phyloP scores from a whole-genome alignment of 2,329 filamentous ascomycete genomes.

The Penicillium sumatraense region DNA sequence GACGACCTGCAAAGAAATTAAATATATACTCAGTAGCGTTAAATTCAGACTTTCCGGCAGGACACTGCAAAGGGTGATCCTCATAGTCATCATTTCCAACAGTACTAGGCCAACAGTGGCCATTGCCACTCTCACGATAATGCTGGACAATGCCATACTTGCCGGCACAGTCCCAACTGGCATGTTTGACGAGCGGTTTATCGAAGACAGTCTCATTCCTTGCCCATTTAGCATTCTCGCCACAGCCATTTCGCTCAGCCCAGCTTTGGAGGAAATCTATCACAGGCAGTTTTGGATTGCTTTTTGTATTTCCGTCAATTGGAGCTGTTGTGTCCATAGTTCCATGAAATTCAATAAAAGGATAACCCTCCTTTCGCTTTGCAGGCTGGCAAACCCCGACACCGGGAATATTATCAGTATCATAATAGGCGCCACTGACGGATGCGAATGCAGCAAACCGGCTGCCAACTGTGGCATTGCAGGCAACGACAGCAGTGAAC shows the following conservation, averaged over 20 bases:
- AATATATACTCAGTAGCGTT: slow-evolving; percentile 27
- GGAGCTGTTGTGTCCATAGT: slow-evolving; percentile 23
- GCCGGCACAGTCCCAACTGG: slow-evolving; percentile 20
- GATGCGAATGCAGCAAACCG: slow-evolving; percentile 57
- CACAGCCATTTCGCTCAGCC: slow-evolving; percentile 23
- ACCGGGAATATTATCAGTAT: slow-evolving; percentile 23
- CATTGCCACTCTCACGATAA: slow-evolving; percentile 22
- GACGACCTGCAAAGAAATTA: slow-evolving; percentile 31
- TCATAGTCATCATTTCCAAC: slow-evolving; percentile 19
- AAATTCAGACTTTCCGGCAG: slow-evolving; percentile 20
- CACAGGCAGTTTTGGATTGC: slow-evolving; percentile 13
- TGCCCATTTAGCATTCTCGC: slow-evolving; percentile 11
- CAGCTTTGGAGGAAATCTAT: slow-evolving; percentile 24
- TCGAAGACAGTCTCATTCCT: slow-evolving; percentile 23
- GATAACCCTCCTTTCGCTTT: slow-evolving; percentile 35
- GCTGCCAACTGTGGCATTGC: slow-evolving; percentile 45
- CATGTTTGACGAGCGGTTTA: slow-evolving; percentile 23
- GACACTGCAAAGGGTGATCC: slow-evolving; percentile 13
- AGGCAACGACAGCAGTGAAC: slow-evolving; percentile 54
- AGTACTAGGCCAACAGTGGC: slow-evolving; percentile 28
- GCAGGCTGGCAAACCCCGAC: slow-evolving; percentile 27
- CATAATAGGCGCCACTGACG: slow-evolving; percentile 54
- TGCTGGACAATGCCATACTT: slow-evolving; percentile 25
- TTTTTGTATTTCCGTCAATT: slow-evolving; percentile 19
- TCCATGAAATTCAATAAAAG: slow-evolving; percentile 31